These are phyloP conservation scores for Lasiodiplodia citricola DNA, from an alignment of 2,329 filamentous ascomycete genomes.

Conservation along the genomic window DNA sequence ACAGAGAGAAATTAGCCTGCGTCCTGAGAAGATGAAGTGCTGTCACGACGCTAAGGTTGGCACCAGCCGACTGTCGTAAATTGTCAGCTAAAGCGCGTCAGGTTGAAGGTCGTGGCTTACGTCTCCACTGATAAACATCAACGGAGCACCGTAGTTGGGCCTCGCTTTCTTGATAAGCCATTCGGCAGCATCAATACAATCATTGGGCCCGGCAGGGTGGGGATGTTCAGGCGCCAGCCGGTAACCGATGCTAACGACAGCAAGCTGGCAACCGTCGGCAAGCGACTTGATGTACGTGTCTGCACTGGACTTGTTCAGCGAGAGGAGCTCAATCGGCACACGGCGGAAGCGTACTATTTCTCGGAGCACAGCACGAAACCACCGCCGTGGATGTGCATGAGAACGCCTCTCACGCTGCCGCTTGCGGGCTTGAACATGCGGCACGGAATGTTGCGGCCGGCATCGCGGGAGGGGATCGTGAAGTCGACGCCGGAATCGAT, in stretches of 20 bases:
- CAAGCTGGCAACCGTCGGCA: constrained; percentile 55
- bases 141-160: constrained; percentile 45
- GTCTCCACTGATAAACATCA: constrained; percentile 43
- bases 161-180: constrained; percentile 58
- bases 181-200: constrained; percentile 63
- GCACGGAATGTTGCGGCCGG: constrained; percentile 57
- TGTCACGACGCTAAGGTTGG: constrained; percentile 55
- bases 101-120: constrained; percentile 43
- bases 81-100: constrained; percentile 49
- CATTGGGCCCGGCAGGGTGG: constrained; percentile 60
- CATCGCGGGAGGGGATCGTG: constrained; percentile 58
- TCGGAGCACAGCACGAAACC: constrained; percentile 54
- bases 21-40: constrained; percentile 54
- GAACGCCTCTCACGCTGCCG: constrained; percentile 51
- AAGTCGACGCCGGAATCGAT: constrained; percentile 55
- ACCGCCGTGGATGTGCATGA: constrained; percentile 63
- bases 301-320: constrained; percentile 39
- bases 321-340: background rate
- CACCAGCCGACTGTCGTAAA: constrained; percentile 56
- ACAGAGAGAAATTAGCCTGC: constrained; percentile 49
- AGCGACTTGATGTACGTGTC: constrained; percentile 56
- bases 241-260: constrained; percentile 63
- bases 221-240: constrained; percentile 65
- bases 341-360: constrained; percentile 39
- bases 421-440: constrained; percentile 58